Base-by-base conservation (phyloP, 2,329 filamentous ascomycete genomes). In the Colletotrichum neosansevieriae region DNA sequence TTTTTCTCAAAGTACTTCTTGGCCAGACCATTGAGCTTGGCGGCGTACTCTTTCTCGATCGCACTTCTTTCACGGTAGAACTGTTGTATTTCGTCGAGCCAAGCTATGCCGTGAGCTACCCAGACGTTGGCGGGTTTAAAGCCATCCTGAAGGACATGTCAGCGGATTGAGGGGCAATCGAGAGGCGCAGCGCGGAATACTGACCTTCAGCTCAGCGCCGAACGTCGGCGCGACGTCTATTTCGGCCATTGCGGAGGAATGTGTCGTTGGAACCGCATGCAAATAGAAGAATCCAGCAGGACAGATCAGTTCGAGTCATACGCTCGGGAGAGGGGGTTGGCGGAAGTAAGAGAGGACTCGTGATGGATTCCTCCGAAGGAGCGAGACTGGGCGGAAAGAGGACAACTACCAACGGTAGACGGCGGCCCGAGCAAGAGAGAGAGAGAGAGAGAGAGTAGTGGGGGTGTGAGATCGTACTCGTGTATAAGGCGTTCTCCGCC, bases 1-100 rank as follows among this genome's bases (percentile, higher is more conserved):
- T 98, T 99, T 85, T 97, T 97, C 76, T 99, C 97, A 77, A 94
- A 96, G 83, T 98, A 98, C 79, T 96, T 98, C 84, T 96, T 97
- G 63, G 95, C 96, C 58, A 99, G 84, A 2, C 89, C 90, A 73
- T 89, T 92, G 72, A 99, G 89, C 81, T 95, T 98, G 71, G 91
- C 87, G 75, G 93, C 92, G 79, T 99, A 98, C 79, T 99, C 97
- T 82, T 97, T 98, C 82, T 99, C 96, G 78, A 99, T 97, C 40
- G 85, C 89, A 77, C 94, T 93, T 66, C 97, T 89, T 81, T 99
- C 96, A 72, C 96, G 93, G 84, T 98, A 99, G 84, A 98, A 99
- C 76, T 93, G 91, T 79, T 99, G 94, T 71, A 99, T 93, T 75
- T 99, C 96, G 75, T 98, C 95, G 68, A 99, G 90, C 95, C 95